phyloP scores from a whole-genome alignment of 2,329 filamentous ascomycete species.

The Phaeophleospora eucalypticola region DNA sequence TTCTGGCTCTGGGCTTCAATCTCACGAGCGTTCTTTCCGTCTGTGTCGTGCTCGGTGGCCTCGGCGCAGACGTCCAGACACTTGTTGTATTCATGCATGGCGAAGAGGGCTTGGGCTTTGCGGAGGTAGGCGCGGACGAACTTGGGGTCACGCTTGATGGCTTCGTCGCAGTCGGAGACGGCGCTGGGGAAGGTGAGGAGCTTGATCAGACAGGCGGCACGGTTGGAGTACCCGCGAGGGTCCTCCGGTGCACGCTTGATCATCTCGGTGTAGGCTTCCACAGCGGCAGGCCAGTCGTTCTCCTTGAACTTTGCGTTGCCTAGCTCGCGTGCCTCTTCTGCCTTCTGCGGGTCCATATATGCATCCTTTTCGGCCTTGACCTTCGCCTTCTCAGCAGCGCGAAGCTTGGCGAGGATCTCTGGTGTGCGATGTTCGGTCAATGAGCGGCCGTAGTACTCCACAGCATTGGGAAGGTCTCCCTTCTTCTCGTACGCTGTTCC shows the following conservation, averaged over 20 bases:
- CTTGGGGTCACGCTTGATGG: constrained; percentile 83
- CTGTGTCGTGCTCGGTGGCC: constrained; percentile 71
- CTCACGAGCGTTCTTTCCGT: constrained; percentile 79
- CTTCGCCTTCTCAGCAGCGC: constrained; percentile 83
- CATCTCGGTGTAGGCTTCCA: constrained; percentile 94
- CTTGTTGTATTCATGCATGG: constrained; percentile 97
- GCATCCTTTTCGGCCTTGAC: constrained; percentile 68
- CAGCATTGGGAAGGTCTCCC: constrained; percentile 72
- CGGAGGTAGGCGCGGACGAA: constrained; percentile 96
- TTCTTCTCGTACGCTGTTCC: constrained; percentile 90
- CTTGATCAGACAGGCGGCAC: constrained; percentile 94
- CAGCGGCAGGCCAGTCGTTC: constrained; percentile 88
- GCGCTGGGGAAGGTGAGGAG: constrained; percentile 92
- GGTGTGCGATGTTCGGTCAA: constrained; percentile 95
- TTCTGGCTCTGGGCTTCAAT: constrained; percentile 94
- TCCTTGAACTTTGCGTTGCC: constrained; percentile 98
- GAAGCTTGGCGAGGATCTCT: constrained; percentile 88
- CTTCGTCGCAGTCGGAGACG: constrained; percentile 84
- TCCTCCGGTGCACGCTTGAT: constrained; percentile 91
- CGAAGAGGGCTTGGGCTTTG: constrained; percentile 91
- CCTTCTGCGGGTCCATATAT: constrained; percentile 86
- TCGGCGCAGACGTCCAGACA: constrained; percentile 85
- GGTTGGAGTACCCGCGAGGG: constrained; percentile 92
- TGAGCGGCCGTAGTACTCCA: constrained; percentile 88
- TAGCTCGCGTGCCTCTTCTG: constrained; percentile 89